Base-by-base conservation (phyloP, 139 green algal genomes). In the Pseudopediastrum boryanum region DNA sequence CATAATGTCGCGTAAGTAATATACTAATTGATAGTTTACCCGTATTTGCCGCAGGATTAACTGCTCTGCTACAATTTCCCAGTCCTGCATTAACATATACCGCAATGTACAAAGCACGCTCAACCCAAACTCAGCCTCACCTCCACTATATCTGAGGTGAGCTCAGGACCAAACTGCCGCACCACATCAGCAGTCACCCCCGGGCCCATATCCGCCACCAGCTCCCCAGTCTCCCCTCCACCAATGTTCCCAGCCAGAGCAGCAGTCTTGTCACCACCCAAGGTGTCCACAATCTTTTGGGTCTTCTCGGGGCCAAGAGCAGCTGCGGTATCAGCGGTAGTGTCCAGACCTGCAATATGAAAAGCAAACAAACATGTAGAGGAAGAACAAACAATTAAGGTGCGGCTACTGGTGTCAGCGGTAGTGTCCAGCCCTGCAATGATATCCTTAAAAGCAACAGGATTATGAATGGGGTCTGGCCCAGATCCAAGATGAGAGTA, bases 151-250 rank as follows among this genome's bases (percentile, higher is more conserved):
- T 23, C 65, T 39, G 41, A 23, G 4, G 39, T 59, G 3, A 74
- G 41, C 12, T n/a, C 9, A 9, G 19, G 56, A 36, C 61, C 31
- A 35, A 80, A 21, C n/a, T 36, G 62, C 23, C 66, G 23, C 27
- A 80, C 74, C 42, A 71, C 64, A 6, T 29, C 62, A 23, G 61
- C 59, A 33, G 62, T 70, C 58, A 51, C 21, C 78, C 44, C 48
- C 1, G 79, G 69, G 23, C 81, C 75, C 50, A 86, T 80, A n/a
- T 80, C 81, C 21, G 25, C 6, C 31, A 80, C 69, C 69, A 80
- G 62, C 48, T 71, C 38, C 0, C 65, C 75, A 0, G 68, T 80
- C 64, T 52, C 19, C 23, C 66, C 16, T 29, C 70, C 65, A 61
- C 75, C 63, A 81, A 80, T 59, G 33, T 80, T 35, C 29, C 68